A percentile compares a stretch with the other conserved stretches of the same genome.
Conservation (phyloP, 169 alveolate species). For the Perkinsus olseni region DNA sequence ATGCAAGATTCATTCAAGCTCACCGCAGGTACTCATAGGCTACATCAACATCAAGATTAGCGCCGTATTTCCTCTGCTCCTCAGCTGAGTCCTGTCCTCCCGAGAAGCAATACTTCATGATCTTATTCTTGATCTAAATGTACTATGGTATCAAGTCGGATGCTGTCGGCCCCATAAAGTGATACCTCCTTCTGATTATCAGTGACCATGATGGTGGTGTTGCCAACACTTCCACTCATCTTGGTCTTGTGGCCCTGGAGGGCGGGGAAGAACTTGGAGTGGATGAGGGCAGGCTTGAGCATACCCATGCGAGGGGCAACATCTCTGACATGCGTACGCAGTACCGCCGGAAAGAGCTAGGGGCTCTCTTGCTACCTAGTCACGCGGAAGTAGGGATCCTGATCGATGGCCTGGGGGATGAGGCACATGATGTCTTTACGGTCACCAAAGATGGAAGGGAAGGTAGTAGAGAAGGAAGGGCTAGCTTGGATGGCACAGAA, state of each 20-base stretch:
- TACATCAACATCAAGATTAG: conserved; percentile 87
- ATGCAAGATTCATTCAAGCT: conserved; percentile 13
- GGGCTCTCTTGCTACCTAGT: too few species aligned
- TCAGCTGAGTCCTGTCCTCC: conserved; percentile 91
- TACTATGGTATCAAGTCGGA: too few species aligned
- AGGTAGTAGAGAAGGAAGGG: conserved; percentile 87
- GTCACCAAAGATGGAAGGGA: conserved; percentile 83
- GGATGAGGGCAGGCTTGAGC: conserved; percentile 83
- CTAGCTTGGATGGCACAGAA: conserved; percentile 96
- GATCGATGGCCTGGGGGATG: conserved; percentile 97
- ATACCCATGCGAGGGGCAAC: conserved; percentile 89
- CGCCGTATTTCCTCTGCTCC: conserved; percentile 87
- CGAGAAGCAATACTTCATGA: conserved; percentile 88
- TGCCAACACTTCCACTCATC: conserved; percentile 74
- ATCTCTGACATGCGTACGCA: too few species aligned
- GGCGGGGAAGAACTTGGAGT: conserved; percentile 95
- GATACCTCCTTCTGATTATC: conserved; percentile 78
- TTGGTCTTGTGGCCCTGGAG: conserved; percentile 85
- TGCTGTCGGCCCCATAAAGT: too few species aligned
- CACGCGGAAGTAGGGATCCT: conserved; percentile 99
- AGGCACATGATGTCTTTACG: conserved; percentile 79
- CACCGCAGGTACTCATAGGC: conserved; percentile 87
- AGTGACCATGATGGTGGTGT: conserved; percentile 74
- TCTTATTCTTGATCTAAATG: conserved; percentile 80
- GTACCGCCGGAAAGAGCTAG: too few species aligned